Conservation (phyloP, 345 rosid genomes). For the Schrenkiella parvula region DNA sequence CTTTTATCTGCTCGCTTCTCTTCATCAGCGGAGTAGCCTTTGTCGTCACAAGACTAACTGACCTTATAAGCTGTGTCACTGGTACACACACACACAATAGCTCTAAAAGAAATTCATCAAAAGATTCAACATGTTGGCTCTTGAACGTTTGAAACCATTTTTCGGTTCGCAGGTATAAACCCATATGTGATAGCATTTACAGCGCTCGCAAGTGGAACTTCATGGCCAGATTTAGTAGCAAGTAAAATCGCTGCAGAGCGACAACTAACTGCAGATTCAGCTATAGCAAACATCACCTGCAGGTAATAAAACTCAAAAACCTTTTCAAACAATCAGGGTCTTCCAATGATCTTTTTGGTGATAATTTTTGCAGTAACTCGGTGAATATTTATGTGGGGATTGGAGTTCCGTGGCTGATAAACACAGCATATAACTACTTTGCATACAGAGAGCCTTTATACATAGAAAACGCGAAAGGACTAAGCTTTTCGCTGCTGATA, state of each 20-base stretch:
- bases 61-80: slow-evolving; percentile 88
- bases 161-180: slow-evolving; percentile 58
- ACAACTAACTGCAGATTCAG: slow-evolving; percentile 90
- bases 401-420: slow-evolving; percentile 91
- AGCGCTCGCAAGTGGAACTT: slow-evolving; percentile 87
- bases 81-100: slow-evolving; percentile 42
- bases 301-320: slow-evolving; percentile 41
- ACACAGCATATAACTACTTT: slow-evolving; percentile 75
- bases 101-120: neutral
- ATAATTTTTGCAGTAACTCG: slow-evolving; percentile 59
- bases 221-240: slow-evolving; percentile 97
- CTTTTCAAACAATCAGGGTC: neutral
- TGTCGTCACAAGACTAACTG: slow-evolving; percentile 65
- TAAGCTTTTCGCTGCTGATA: slow-evolving; percentile 76
- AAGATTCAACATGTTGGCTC: slow-evolving; percentile 1
- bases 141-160: neutral
- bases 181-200: slow-evolving; percentile 93
- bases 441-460: slow-evolving; percentile 61
- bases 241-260: slow-evolving; percentile 97
- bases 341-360: neutral
- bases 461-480: slow-evolving; percentile 60
- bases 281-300: slow-evolving; percentile 97
- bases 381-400: slow-evolving; percentile 93
- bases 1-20: slow-evolving; percentile 73
- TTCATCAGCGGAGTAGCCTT: slow-evolving; percentile 87